A percentile compares a stretch with the other conserved stretches of the same genome.
Conservation (phyloP, 805 yeast species). For the Teunomyces kruisii region DNA sequence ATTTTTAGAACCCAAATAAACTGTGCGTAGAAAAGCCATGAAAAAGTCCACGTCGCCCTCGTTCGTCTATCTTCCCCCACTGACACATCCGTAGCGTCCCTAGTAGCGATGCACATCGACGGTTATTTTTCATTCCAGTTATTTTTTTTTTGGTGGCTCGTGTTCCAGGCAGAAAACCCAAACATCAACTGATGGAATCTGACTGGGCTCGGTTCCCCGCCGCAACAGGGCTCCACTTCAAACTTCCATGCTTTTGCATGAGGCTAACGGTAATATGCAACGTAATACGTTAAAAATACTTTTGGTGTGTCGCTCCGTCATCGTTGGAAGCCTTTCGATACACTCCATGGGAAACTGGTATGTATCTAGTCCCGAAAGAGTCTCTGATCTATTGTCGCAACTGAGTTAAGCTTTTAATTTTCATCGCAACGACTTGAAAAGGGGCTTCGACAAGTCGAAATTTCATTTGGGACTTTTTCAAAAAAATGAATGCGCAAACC, state of each 20-base stretch:
- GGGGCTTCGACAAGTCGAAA: too few species aligned
- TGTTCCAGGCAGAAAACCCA: not conserved
- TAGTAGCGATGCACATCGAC: not conserved
- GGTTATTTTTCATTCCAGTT: not conserved
- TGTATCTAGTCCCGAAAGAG: too few species aligned
- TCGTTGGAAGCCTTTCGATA: too few species aligned
- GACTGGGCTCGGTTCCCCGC: not conserved
- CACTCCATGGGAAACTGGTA: too few species aligned
- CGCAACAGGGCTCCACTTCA: not conserved
- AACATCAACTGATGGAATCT: not conserved
- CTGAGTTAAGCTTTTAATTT: too few species aligned
- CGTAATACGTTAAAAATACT: too few species aligned
- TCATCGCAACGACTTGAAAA: too few species aligned
- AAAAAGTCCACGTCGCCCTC: too few species aligned
- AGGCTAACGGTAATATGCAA: not conserved
- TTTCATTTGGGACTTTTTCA: not conserved
- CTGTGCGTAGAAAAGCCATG: constrained; percentile 1
- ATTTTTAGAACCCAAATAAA: constrained; percentile 1
- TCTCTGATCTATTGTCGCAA: too few species aligned
- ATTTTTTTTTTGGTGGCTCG: constrained; percentile 1
- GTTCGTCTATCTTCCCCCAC: too few species aligned
- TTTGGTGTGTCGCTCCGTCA: too few species aligned
- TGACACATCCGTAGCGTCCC: too few species aligned
- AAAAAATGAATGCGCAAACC: not conserved
- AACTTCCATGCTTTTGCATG: constrained; percentile 1